Conservation (phyloP, 257 asterid species). For the Nicotiana sylvestris region DNA sequence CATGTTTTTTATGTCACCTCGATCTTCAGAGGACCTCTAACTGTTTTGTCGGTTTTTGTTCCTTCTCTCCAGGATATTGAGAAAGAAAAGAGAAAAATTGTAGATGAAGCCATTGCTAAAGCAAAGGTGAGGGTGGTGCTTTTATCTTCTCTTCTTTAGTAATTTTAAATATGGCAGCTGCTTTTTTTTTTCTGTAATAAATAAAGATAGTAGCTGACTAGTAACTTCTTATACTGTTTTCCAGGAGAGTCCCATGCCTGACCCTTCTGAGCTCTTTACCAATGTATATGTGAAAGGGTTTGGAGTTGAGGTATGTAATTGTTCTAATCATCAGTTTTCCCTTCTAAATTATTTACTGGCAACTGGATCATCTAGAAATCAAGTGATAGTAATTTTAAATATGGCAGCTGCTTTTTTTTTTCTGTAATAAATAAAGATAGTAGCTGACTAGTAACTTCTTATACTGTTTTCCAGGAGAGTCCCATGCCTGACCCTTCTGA, state of each 20-base stretch:
- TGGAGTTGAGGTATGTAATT: conserved; percentile 71
- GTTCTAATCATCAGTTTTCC: conserved; percentile 2
- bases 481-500: conserved; percentile 92
- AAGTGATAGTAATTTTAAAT: neutral
- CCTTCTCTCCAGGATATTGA: conserved; percentile 63
- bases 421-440: neutral
- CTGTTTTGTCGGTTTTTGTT: neutral
- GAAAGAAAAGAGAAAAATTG: conserved; percentile 76
- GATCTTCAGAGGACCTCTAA: neutral
- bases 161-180: neutral
- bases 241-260: conserved; percentile 93
- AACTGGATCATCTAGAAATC: neutral
- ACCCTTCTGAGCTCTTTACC: conserved; percentile 87
- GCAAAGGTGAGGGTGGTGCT: conserved; percentile 71
- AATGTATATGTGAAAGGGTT: conserved; percentile 75
- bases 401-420: neutral
- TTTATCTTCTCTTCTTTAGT: neutral
- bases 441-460: neutral
- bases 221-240: conserved; percentile 16
- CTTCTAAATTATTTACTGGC: neutral
- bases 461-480: conserved; percentile 63
- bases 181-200: neutral
- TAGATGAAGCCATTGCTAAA: conserved; percentile 91
- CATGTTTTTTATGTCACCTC: neutral
- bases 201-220: neutral